Percentiles rank a stretch among this genome's conserved stretches.
These are phyloP conservation scores for sunflower (Helianthus annuus) DNA, from an alignment of 129 eudicot genomes.

Conservation along the genomic window DNA sequence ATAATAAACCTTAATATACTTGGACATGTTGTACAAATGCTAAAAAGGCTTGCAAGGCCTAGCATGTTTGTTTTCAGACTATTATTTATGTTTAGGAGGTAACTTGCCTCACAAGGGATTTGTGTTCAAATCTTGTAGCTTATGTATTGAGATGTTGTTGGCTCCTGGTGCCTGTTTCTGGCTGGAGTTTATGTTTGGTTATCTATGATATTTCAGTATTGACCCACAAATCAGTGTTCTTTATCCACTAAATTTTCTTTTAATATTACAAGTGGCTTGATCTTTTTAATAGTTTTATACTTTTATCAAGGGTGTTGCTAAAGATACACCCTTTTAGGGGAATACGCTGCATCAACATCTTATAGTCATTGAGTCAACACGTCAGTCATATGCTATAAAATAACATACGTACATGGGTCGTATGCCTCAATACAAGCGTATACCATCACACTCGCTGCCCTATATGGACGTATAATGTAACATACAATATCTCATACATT, in stretches of 20 bases:
- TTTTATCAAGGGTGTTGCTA: no score
- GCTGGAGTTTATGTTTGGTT: neutral
- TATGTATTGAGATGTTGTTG: neutral
- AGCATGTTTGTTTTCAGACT: conserved; percentile 10
- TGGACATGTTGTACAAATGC: conserved; percentile 35
- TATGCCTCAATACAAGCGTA: no score
- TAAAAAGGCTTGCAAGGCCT: conserved; percentile 16
- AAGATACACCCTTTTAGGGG: no score
- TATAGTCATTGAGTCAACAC: no score
- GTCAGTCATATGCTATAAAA: no score
- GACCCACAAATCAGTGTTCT: neutral
- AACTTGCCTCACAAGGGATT: conserved; percentile 14
- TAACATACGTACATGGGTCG: no score
- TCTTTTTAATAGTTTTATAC: neutral
- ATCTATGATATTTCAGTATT: neutral
- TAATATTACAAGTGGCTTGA: neutral
- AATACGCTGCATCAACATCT: no score
- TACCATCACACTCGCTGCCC: no score
- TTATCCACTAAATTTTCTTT: neutral
- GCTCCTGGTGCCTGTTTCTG: conserved; percentile 1
- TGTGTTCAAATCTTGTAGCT: conserved; percentile 19
- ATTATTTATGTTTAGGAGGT: conserved; percentile 11
- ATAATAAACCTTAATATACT: neutral
- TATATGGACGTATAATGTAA: no score
- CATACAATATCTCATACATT: no score